phyloP scores from a whole-genome alignment of 1,284 basidiomycete genomes.

The Boletus hoseneyae region DNA sequence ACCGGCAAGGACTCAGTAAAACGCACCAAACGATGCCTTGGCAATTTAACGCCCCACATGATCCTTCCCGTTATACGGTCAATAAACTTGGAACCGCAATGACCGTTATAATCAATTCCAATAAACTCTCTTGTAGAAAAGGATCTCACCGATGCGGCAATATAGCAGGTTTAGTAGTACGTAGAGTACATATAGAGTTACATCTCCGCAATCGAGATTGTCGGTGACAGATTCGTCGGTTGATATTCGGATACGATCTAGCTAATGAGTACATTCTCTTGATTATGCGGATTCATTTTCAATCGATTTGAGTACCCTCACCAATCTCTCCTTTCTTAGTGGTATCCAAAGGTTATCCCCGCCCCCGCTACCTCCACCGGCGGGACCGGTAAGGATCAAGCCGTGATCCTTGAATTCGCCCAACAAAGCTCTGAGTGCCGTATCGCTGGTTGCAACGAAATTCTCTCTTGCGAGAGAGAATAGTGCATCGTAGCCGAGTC shows the following conservation, averaged over 20 bases:
- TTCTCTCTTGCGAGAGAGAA: slow-evolving; percentile 69
- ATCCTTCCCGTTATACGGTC: too few species aligned
- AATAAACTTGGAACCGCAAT: neutral
- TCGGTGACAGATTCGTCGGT: neutral
- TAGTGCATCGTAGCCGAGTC: slow-evolving; percentile 60
- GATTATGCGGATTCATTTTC: slow-evolving; percentile 21
- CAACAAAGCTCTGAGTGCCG: slow-evolving; percentile 74
- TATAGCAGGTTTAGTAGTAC: neutral
- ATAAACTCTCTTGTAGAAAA: neutral
- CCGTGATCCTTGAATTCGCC: slow-evolving; percentile 90
- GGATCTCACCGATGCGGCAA: neutral
- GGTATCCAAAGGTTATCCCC: slow-evolving; percentile 81
- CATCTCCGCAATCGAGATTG: slow-evolving; percentile 1
- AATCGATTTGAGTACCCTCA: slow-evolving; percentile 37
- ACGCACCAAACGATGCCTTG: too few species aligned
- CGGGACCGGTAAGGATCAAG: slow-evolving; percentile 52
- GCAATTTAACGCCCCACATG: too few species aligned
- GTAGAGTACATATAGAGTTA: too few species aligned
- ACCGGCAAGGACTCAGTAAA: too few species aligned
- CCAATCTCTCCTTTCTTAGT: slow-evolving; percentile 65
- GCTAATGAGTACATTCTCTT: slow-evolving; percentile 1
- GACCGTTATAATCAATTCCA: too few species aligned
- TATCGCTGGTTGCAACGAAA: slow-evolving; percentile 86
- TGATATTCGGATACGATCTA: neutral
- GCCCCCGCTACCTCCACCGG: slow-evolving; percentile 34